Conservation (phyloP, 179 eudicot species). For the Beta macrorhiza region DNA sequence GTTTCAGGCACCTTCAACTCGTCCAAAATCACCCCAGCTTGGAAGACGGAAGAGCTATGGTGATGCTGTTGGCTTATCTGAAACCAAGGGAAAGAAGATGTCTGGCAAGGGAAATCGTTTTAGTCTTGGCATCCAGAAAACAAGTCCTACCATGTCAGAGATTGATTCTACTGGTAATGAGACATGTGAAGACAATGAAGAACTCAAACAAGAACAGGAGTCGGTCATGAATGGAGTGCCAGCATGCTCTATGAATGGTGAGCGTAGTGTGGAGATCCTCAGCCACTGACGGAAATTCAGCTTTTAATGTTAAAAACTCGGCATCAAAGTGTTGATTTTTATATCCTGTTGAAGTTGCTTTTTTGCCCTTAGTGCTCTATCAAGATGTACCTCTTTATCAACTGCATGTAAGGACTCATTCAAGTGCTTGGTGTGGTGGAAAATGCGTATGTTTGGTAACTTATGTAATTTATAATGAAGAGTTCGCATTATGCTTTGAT, state of each 20-base stretch:
- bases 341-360: neutral
- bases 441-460: no score
- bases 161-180: neutral
- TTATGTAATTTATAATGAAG: no score
- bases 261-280: constrained; percentile 24
- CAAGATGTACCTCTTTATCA: constrained; percentile 23
- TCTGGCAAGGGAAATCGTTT: constrained; percentile 23
- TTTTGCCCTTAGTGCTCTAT: neutral
- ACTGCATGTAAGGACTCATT: neutral
- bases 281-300: neutral
- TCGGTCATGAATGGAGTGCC: constrained; percentile 9
- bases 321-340: constrained; percentile 3
- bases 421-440: no score
- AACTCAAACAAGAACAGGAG: constrained; percentile 12
- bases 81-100: constrained; percentile 27
- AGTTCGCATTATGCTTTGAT: no score
- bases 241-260: constrained; percentile 7
- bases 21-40: constrained; percentile 86
- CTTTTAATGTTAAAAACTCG: neutral
- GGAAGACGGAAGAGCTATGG: constrained; percentile 78
- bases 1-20: constrained; percentile 73
- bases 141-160: constrained; percentile 20
- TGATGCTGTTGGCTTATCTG: constrained; percentile 33
- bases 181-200: constrained; percentile 13
- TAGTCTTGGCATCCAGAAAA: constrained; percentile 28